These are phyloP conservation scores for Chrysoporthe cubensis DNA, from an alignment of 2,329 filamentous ascomycete genomes.

Conservation along the genomic window DNA sequence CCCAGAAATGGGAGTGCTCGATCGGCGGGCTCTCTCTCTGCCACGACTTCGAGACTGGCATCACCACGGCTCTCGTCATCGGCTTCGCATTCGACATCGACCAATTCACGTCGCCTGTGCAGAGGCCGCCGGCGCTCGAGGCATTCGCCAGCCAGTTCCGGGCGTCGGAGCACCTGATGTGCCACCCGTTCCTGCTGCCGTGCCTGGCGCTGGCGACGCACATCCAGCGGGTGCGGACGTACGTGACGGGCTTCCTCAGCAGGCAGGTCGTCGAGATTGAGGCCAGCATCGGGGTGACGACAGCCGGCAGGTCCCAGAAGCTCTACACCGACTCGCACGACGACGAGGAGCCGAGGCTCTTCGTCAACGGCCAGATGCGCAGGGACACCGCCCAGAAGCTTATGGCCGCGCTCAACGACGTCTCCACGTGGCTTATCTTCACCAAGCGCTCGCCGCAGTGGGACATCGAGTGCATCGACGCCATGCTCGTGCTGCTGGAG, in stretches of 20 bases:
- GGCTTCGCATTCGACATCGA: background rate
- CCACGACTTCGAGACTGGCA: constrained; percentile 2
- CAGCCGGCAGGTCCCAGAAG: background rate
- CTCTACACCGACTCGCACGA: background rate
- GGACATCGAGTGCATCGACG: constrained; percentile 2
- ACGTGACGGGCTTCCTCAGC: constrained; percentile 5
- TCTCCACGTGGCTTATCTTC: constrained; percentile 2
- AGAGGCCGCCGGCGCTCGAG: background rate
- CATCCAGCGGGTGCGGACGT: constrained; percentile 6
- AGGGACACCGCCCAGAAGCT: background rate
- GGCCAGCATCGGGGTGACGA: constrained; percentile 10
- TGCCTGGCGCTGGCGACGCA: background rate
- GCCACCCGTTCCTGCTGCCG: background rate
- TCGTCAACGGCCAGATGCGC: constrained; percentile 2
- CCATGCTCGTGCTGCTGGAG: background rate
- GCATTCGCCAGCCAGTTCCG: background rate
- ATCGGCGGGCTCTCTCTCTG: background rate
- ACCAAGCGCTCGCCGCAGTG: constrained; percentile 10
- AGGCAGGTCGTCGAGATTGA: background rate
- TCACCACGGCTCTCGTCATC: background rate
- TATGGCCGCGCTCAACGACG: constrained; percentile 1
- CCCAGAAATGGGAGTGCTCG: constrained; percentile 1
- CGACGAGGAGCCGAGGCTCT: background rate
- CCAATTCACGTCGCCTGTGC: background rate
- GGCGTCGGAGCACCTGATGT: background rate